Conservation (phyloP, 179 eudicot genomes). For the Monotropa hypopitys region DNA sequence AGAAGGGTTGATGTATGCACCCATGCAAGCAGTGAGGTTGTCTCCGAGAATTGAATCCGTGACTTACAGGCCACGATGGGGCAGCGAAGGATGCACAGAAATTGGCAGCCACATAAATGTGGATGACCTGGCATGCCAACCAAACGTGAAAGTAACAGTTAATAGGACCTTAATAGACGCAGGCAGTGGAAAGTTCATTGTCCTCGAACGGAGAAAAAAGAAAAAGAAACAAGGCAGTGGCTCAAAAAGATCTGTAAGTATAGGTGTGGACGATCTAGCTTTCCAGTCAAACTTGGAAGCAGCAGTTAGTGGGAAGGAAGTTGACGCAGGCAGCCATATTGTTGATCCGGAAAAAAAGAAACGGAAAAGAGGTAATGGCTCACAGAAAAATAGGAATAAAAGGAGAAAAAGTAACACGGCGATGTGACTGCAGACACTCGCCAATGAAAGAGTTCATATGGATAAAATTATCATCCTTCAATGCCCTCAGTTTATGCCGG, state of each 20-base stretch:
- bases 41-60: too few species aligned
- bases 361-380: not conserved
- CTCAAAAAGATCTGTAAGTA: not conserved
- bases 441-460: not conserved
- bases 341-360: not conserved
- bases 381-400: not conserved
- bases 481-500: not conserved
- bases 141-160: not conserved
- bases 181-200: not conserved
- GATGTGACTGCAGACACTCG: not conserved
- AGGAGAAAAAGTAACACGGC: not conserved
- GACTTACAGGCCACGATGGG: too few species aligned
- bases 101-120: not conserved
- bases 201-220: slow-evolving; percentile 2
- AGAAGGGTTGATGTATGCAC: too few species aligned
- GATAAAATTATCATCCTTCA: not conserved
- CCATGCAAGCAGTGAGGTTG: too few species aligned
- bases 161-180: not conserved
- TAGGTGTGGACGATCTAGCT: not conserved
- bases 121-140: not conserved
- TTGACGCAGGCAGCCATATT: not conserved
- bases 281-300: not conserved
- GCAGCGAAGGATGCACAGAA: not conserved
- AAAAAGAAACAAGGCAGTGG: not conserved
- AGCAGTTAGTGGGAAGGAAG: not conserved